Percentiles rank a stretch among this genome's conserved stretches.
These are phyloP conservation scores for Termitomyces sp. DNA, from an alignment of 1,284 basidiomycete species.

Conservation along the genomic window DNA sequence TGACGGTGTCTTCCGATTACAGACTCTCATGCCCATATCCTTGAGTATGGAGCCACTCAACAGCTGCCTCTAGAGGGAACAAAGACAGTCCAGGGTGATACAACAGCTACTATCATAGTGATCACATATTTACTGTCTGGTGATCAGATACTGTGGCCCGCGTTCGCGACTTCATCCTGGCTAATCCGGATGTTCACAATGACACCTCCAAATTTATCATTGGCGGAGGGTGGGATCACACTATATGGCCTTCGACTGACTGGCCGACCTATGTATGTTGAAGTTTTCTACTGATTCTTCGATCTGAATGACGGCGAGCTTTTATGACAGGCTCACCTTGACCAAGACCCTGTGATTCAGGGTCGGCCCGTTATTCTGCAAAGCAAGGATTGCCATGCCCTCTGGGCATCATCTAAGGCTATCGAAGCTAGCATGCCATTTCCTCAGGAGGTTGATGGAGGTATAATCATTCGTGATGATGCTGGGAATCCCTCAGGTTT, in stretches of 20 bases:
- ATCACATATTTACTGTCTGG: conserved; percentile 1
- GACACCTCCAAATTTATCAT: conserved; percentile 64
- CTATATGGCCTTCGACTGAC: conserved; percentile 55
- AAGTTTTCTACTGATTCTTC: neutral
- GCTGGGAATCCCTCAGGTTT: conserved; percentile 71
- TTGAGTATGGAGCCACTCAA: conserved; percentile 69
- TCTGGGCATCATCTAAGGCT: conserved; percentile 74
- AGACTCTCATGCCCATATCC: conserved; percentile 82
- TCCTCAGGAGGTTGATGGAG: conserved; percentile 69
- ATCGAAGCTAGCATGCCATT: conserved; percentile 59
- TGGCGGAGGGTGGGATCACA: conserved; percentile 93
- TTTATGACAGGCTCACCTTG: conserved; percentile 59
- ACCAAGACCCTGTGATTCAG: conserved; percentile 60
- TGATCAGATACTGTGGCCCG: conserved; percentile 56
- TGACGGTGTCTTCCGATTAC: conserved; percentile 12
- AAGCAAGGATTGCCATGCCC: conserved; percentile 85
- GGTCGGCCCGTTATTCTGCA: conserved; percentile 71
- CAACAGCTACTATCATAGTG: neutral
- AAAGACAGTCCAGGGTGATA: conserved; percentile 49
- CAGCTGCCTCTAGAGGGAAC: conserved; percentile 65
- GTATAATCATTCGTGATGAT: conserved; percentile 69
- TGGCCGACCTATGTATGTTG: conserved; percentile 72
- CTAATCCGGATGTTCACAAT: conserved; percentile 48
- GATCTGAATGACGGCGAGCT: neutral
- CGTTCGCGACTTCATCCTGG: conserved; percentile 62